Base-by-base conservation (phyloP, 768 basidiomycete species). In the Tremella yokohamensis region DNA sequence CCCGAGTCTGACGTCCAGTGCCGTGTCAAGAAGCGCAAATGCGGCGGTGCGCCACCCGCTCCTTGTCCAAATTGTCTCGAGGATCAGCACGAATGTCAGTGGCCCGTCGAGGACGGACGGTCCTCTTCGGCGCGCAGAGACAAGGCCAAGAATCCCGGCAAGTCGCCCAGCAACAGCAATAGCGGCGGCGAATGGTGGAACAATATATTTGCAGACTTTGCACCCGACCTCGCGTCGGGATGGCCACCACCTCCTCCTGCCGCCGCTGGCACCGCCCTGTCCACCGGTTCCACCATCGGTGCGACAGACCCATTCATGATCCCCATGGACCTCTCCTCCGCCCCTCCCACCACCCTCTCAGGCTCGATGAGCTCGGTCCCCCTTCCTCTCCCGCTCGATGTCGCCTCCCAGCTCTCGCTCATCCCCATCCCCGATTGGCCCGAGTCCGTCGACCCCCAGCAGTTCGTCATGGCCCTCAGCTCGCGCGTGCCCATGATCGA, bases 401-500 rank as follows among this genome's bases (percentile, higher is more conserved):
- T 49, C 15, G 48, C 20, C 15, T 26, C 48, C 15, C 26, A 20
- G 15, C 20, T 25, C 16, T 49, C 15, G 12, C 20, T 22, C 22
- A 24, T 26, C 48, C 20, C 26, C 12, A 20, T 26, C 48, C 18
- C 48, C 20, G 48, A 49, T 15, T 19, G 20, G 48, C 48, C 29
- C 29, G 29, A 34, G 11, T 34, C 29, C 6, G 29, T 49, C 48
- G 48, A 25, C 22, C 48, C 20, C n/a, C 26, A 20, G 24, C 20
- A 20, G 15, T 49, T 49, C 24, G 48, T 49, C 48, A 19, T 49
- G 48, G 48, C 48, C 11, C 20, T 49, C 20, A 49, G 48, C 22
- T 49, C 48, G 9, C 54, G 50, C 39, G 37, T 67, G 12, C 65
- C 65, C 0, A 49, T 47, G 22, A 56, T 66, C 4, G 65, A 66